A percentile compares a stretch with the other conserved stretches of the same genome.
Evolutionary conservation across 257 asterid genomes (phyloP).

Genomic region (Dorcoceras hygrometricum): DNA sequence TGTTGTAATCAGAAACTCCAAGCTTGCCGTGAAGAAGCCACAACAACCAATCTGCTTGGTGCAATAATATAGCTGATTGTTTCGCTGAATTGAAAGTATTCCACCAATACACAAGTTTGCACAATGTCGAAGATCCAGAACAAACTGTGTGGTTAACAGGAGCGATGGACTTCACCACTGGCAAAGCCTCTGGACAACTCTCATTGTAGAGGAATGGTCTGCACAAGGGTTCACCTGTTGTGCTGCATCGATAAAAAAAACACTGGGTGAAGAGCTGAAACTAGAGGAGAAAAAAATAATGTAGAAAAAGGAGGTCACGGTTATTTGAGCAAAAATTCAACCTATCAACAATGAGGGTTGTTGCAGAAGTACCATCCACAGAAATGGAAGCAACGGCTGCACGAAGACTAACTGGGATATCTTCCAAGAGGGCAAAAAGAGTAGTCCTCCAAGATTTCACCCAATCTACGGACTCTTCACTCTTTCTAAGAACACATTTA

Average conservation of each 20-base stretch:
- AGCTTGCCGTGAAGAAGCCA: conserved; percentile 92
- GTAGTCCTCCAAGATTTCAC: conserved; percentile 69
- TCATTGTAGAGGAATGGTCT: conserved; percentile 73
- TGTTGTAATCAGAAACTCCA: conserved; percentile 85
- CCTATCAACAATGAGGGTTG: conserved; percentile 76
- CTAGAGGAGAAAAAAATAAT: neutral
- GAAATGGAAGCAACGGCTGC: conserved; percentile 56
- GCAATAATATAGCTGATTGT: conserved; percentile 61
- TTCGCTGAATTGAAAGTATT: conserved; percentile 42
- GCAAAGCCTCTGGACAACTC: conserved; percentile 73
- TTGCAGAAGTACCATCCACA: conserved; percentile 90
- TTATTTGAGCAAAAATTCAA: conserved; percentile 23
- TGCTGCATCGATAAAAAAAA: conserved; percentile 33
- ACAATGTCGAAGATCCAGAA: conserved; percentile 81
- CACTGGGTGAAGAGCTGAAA: neutral
- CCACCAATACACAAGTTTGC: conserved; percentile 95
- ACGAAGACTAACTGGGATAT: conserved; percentile 63
- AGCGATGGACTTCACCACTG: conserved; percentile 68
- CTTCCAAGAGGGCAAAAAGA: conserved; percentile 72
- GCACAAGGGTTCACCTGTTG: conserved; percentile 67
- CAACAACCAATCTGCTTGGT: conserved; percentile 91
- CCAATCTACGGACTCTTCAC: conserved; percentile 74
- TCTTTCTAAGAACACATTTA: conserved; percentile 66
- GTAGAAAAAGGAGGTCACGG: neutral
- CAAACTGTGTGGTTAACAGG: conserved; percentile 87